Evolutionary conservation across 1,284 basidiomycete genomes (phyloP), one percentile per base, ranked within the genome.

Genomic region (Laetiporus sulphureus): DNA sequence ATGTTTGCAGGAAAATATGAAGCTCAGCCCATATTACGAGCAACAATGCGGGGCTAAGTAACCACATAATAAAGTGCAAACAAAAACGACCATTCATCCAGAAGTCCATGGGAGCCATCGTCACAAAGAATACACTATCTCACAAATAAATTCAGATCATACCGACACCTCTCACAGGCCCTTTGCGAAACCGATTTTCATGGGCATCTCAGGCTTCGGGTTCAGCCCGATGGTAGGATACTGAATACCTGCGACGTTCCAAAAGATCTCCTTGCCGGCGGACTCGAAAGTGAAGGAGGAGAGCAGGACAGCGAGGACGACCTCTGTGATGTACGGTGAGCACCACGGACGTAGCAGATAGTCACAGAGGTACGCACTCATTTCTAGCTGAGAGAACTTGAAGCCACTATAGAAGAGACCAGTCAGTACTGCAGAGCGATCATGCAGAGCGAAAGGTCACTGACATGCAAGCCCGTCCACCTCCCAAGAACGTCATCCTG

Each of bases 191-290:
- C 25, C 25, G 13, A 27, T 27, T 13, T 27, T 27, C 25, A 27
- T 27, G 8, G 25, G 25, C 25, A 27, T 27, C 25, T 27, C 8
- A 8, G 25, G 8, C 25, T 27, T 27, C 13, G 13, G 25, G 25
- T 13, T 27, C 25, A 8, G 8, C 15, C 52, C 50, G 13, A 50
- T 45, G n/a, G 55, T 52, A 8, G 58, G 56, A 44, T 57, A 60
- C 22, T 47, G 40, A 15, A 56, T 45, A 0, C 47, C 50, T 4
- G 56, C 53, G 6, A 54, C 37, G 36, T 60, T 56, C 58, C 58
- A 58, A 25, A 44, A 38, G 32, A 60, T 55, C 7, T 52, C 50
- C 38, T 44, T 52, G 32, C 51, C 46, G 4, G 47, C 43, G 4
- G 39, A 42, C 21, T 41, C 39, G 45, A 55, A 55, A 5, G 37